Evolutionary conservation across 768 basidiomycete species (phyloP).

Genomic region (Pleurotus sapidus): DNA sequence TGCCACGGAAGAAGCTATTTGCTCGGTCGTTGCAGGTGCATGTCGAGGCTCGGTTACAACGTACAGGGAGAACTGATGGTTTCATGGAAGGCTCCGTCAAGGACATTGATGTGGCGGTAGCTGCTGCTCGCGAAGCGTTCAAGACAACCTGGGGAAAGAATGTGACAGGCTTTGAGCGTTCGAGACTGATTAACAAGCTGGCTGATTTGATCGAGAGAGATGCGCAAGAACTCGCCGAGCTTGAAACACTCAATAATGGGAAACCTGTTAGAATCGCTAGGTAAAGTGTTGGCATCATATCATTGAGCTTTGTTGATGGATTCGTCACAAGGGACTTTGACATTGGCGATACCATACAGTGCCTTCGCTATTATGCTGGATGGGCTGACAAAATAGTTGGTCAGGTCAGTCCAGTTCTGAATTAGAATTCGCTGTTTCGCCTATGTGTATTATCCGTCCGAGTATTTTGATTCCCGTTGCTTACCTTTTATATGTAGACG

Average conservation of each 20-base stretch:
- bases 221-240: constrained; percentile 74
- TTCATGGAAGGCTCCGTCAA: constrained; percentile 50
- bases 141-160: constrained; percentile 89
- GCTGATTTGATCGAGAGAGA: constrained; percentile 91
- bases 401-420: constrained; percentile 46
- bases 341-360: constrained; percentile 74
- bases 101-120: constrained; percentile 84
- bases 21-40: constrained; percentile 62
- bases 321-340: constrained; percentile 61
- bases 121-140: constrained; percentile 80
- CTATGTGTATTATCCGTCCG: neutral
- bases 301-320: neutral
- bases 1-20: constrained; percentile 72
- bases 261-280: constrained; percentile 69
- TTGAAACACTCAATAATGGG: constrained; percentile 88
- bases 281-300: constrained; percentile 13
- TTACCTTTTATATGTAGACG: constrained; percentile 36
- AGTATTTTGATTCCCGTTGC: neutral
- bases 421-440: too few relatives aligned
- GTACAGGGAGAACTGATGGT: neutral
- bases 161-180: constrained; percentile 78
- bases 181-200: constrained; percentile 77
- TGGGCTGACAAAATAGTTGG: constrained; percentile 95
- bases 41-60: neutral
- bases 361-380: constrained; percentile 89